phyloP scores from a whole-genome alignment of 352 stramenopile species.

The Phytophthora sojae region DNA sequence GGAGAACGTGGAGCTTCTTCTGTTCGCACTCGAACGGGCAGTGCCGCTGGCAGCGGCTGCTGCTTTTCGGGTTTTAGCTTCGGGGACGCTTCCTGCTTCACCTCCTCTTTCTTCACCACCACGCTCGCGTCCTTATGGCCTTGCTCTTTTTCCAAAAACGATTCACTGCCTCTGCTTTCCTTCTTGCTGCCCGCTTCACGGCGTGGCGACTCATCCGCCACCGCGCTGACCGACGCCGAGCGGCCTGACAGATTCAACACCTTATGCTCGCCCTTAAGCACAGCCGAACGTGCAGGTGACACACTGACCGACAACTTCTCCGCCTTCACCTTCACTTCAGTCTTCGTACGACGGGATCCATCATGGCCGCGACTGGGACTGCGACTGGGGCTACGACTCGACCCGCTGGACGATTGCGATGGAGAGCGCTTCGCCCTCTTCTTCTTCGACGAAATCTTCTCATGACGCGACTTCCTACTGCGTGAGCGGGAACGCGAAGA shows the following conservation, averaged over 20 bases:
- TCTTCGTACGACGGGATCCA: conserved; percentile 7
- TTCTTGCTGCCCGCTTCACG: conserved; percentile 1
- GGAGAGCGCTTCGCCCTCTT: conserved; percentile 16
- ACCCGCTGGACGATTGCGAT: conserved; percentile 11
- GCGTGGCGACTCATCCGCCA: conserved; percentile 17
- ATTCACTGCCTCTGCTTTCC: conserved; percentile 7
- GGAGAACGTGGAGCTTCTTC: conserved; percentile 11
- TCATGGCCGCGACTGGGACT: background rate
- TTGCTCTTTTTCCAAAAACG: background rate
- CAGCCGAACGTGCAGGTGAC: conserved; percentile 24
- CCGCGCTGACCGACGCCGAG: conserved; percentile 24
- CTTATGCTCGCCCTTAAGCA: conserved; percentile 44
- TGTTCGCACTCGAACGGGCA: conserved; percentile 22
- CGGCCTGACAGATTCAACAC: conserved; percentile 36
- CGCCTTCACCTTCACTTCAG: conserved; percentile 18
- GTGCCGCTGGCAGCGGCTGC: conserved; percentile 2
- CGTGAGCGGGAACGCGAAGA: conserved; percentile 35
- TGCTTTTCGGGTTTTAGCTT: conserved; percentile 14
- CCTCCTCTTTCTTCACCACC: conserved; percentile 9
- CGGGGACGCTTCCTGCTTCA: conserved; percentile 12
- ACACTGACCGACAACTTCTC: conserved; percentile 17
- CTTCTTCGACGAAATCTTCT: conserved; percentile 9
- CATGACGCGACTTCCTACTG: conserved; percentile 15
- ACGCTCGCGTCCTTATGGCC: conserved; percentile 3
- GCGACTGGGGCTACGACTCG: conserved; percentile 12